Base-by-base conservation (phyloP, 768 basidiomycete species). In the Mycena crocata region DNA sequence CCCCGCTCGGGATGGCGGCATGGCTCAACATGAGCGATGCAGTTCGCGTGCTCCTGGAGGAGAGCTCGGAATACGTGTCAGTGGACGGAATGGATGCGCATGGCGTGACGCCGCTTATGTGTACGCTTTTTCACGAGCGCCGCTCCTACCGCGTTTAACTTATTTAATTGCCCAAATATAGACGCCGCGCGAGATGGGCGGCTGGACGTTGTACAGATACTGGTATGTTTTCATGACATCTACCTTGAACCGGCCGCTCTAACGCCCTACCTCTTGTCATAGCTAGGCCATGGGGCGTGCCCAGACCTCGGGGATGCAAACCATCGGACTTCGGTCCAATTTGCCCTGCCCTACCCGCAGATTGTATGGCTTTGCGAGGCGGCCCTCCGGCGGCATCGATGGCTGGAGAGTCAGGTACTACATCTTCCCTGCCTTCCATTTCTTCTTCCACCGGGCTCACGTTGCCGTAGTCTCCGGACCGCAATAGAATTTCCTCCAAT, bases 101-200 rank as follows among this genome's bases (percentile, higher is more conserved):
- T 72, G 91, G 91, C 9, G 92, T 90, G 26, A 94, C 93, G 30
- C 88, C 93, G 8, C 82, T 94, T 65, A 94, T 94, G 93, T 94
- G 93, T 94, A 82, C 80, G 90, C 82, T 31, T 57, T 66, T 40
- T 55, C 48, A 39, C 48, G 58, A 67, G n/a, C 44, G 40, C 69
- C 64, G 51, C 66, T 55, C 58, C 21, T 50, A 58, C 60, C 51
- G 1, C 12, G n/a, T n/a, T n/a, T n/a, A n/a, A n/a, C 37, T 13
- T 54, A 13, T 61, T 59, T 34, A 51, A 68, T 58, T 24, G 48
- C 63, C 67, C 68, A 57, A 56, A 62, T 67, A 62, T 74, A 94
- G 93, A 94, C 78, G 92, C 93, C 32, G 86, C 91, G 49, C 88
- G 93, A 62, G 93, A 94, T 76, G 88, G 90, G 49, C 86, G 84